A percentile compares a stretch with the other conserved stretches of the same genome.
phyloP scores from a whole-genome alignment of 1,284 basidiomycete genomes.

The Ustilago shanxiensis region DNA sequence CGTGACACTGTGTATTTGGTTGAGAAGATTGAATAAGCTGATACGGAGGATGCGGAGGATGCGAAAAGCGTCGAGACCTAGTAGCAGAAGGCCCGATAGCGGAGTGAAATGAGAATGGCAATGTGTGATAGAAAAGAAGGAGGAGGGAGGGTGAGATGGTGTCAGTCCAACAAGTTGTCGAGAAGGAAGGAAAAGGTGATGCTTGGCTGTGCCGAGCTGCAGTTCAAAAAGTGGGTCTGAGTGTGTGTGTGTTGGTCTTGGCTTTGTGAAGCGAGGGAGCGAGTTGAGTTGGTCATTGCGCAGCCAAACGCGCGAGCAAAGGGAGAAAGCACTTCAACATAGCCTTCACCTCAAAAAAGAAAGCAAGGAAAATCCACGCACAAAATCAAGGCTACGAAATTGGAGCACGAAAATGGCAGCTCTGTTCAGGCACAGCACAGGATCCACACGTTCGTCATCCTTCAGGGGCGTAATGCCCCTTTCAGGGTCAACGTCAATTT shows the following conservation, averaged over 20 bases:
- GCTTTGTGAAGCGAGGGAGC: not conserved
- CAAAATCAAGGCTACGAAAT: constrained; percentile 3
- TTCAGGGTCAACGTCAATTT: not conserved
- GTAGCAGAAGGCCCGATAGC: not conserved
- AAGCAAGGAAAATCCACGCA: constrained; percentile 2
- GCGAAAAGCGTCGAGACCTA: too few species aligned
- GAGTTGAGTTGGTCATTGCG: constrained; percentile 13
- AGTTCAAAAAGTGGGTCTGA: not conserved
- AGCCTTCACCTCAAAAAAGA: not conserved
- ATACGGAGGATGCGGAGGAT: too few species aligned
- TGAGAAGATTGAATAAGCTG: too few species aligned
- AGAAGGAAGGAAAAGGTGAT: not conserved
- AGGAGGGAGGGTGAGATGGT: not conserved
- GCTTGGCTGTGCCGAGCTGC: not conserved
- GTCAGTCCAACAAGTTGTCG: not conserved
- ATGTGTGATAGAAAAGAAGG: not conserved
- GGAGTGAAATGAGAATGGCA: not conserved
- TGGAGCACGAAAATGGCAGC: not conserved
- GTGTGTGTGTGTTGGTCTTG: constrained; percentile 11
- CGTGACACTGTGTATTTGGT: too few species aligned
- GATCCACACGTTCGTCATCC: not conserved
- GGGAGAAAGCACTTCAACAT: constrained; percentile 35
- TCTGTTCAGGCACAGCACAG: not conserved
- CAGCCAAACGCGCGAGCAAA: not conserved
- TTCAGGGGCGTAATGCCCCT: not conserved